Evolutionary conservation across 208 protist genomes (phyloP).

Genomic region (Herpetomonas tarakana): DNA sequence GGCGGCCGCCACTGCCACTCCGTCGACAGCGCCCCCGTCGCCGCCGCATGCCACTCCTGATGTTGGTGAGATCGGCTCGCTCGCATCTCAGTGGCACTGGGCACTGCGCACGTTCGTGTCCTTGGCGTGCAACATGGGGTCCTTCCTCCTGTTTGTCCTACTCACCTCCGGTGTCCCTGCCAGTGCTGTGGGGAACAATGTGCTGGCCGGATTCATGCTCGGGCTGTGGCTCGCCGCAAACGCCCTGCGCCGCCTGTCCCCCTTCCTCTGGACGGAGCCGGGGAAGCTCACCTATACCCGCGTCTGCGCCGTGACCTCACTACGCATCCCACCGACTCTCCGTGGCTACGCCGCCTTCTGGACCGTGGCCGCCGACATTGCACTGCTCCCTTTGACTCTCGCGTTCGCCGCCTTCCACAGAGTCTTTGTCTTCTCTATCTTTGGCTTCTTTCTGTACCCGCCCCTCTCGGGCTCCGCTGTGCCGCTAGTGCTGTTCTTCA

Average conservation of each 20-base stretch:
- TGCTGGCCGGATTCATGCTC: neutral
- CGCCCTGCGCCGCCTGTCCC: constrained; percentile 12
- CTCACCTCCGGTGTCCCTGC: constrained; percentile 6
- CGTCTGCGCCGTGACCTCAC: neutral
- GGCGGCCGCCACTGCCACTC: too few relatives aligned
- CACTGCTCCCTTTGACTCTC: constrained; percentile 19
- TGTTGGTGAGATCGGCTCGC: constrained; percentile 18
- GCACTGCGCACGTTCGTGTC: constrained; percentile 1
- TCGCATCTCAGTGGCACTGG: neutral
- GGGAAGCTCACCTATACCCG: constrained; percentile 22
- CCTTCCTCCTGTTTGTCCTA: constrained; percentile 8
- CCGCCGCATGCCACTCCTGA: too few relatives aligned
- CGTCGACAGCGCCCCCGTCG: too few relatives aligned
- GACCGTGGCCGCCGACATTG: constrained; percentile 17
- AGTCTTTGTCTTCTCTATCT: constrained; percentile 3
- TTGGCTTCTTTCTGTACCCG: constrained; percentile 11
- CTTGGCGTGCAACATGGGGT: neutral
- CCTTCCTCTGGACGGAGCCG: constrained; percentile 21
- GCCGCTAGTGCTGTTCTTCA: constrained; percentile 2
- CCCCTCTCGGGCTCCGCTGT: neutral
- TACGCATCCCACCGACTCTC: constrained; percentile 3
- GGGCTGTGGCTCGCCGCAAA: constrained; percentile 10
- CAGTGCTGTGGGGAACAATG: constrained; percentile 7
- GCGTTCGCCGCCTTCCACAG: constrained; percentile 14
- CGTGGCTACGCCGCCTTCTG: constrained; percentile 7